Evolutionary conservation across 805 yeast species (phyloP), one percentile per base, ranked within the genome.

Genomic region (Cyberlindnera euphorbiiphila): DNA sequence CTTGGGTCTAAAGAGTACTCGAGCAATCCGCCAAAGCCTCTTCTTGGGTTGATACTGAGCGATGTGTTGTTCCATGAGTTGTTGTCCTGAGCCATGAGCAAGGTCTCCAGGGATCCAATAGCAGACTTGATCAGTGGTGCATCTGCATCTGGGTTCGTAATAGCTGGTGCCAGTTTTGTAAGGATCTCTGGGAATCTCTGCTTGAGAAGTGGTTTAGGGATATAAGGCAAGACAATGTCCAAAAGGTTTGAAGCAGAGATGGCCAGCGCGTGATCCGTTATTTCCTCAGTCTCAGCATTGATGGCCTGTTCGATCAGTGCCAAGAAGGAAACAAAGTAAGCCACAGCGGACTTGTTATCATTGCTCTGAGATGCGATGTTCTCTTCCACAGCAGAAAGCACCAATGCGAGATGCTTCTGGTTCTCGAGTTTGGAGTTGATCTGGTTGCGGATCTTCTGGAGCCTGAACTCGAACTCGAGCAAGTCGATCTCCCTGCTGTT

Each of bases 351-450:
- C 41, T 66, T 69, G 32, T 71, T 70, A 35, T n/a, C n/a, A n/a
- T 46, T 54, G 25, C 56, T 53, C 42, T 61, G 60, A 9, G 54
- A 56, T 49, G 72, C 69, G 29, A 93, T 72, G 50, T 85, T 85
- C 50, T 86, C 96, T 58, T 93, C 99, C 33, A 93, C 89, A 4
- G 97, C 95, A 16, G 82, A 73, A 33, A 93, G 69, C 39, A 91
- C 80, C 19, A 86, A 64, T 8, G 96, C 95, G 46, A 85, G 68
- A 56, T 83, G 87, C 54, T 82, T 84, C 64, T 88, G 97, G 60
- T 88, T 85, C 17, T 82, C 87, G 34, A 89, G 65, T 57, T 86
- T 87, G n/a, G 95, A 86, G 45, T 64, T 71, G 51, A 73, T 64
- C 54, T 88, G 96, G 5, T 67, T 50, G 58, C 96, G 74, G 48